phyloP scores from a whole-genome alignment of 228 moss, liverwort and hornwort species.

The Sphagnum fallax region DNA sequence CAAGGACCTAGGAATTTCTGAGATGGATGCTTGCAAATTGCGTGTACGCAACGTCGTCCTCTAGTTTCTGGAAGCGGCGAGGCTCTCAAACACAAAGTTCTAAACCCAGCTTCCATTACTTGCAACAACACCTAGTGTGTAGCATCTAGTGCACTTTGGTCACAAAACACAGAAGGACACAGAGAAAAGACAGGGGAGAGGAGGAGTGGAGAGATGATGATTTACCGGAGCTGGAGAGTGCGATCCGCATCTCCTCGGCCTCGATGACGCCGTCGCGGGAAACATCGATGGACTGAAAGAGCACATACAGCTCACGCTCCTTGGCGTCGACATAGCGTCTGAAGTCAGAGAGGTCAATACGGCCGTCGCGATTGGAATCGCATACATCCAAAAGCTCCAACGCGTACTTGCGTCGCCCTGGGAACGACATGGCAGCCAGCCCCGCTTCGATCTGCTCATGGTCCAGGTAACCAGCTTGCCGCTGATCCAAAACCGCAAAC shows the following conservation, averaged over 20 bases:
- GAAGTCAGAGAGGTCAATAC: constrained; percentile 83
- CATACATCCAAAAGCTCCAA: constrained; percentile 65
- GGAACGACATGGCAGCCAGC: constrained; percentile 43
- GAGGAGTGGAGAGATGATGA: neutral
- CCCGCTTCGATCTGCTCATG: constrained; percentile 53
- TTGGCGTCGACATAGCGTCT: constrained; percentile 72
- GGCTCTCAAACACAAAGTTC: neutral
- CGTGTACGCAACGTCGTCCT: neutral
- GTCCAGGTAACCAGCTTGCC: constrained; percentile 62
- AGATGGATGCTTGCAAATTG: no score
- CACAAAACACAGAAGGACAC: neutral
- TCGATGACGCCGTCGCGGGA: constrained; percentile 71
- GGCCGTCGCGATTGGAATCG: constrained; percentile 80
- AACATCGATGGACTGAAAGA: constrained; percentile 79
- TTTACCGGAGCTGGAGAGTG: constrained; percentile 63
- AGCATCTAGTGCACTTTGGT: neutral
- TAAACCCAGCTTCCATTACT: no score
- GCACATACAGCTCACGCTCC: constrained; percentile 66
- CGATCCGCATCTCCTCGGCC: constrained; percentile 65
- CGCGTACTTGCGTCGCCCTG: constrained; percentile 65
- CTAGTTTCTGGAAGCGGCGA: neutral
- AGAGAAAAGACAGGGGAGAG: no score
- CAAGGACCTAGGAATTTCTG: no score
- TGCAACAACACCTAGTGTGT: no score
- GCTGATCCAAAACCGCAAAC: constrained; percentile 63